These are phyloP conservation scores for Penicillium sp. DNA, from an alignment of 2,329 filamentous ascomycete species.

Conservation along the genomic window DNA sequence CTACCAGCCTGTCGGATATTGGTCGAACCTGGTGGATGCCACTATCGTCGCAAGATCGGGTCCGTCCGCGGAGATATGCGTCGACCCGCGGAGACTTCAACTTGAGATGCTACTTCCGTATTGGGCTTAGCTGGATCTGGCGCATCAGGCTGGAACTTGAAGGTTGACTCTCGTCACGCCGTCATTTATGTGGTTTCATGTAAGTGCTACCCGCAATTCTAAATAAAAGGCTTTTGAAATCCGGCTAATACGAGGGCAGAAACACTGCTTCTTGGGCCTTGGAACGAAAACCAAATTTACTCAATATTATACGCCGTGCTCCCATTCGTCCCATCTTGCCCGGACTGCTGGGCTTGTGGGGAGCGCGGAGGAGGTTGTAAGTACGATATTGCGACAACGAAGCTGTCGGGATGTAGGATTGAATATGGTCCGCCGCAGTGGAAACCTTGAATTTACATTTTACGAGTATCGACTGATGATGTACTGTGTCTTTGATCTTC, in stretches of 20 bases:
- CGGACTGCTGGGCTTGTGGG: constrained; percentile 35
- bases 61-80: background rate
- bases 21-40: background rate
- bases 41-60: background rate
- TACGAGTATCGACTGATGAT: no score
- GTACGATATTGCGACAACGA: background rate
- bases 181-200: background rate
- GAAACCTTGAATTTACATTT: no score
- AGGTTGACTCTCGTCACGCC: background rate
- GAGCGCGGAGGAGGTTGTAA: constrained; percentile 30
- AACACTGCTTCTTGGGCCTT: background rate
- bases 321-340: constrained; percentile 40
- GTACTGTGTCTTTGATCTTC: no score
- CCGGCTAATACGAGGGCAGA: background rate
- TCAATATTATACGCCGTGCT: constrained; percentile 30
- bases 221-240: background rate
- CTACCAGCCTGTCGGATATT: no score
- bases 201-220: background rate
- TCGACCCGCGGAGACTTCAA: background rate
- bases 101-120: background rate
- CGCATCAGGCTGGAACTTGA: background rate
- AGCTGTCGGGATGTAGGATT: background rate
- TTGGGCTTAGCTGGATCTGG: background rate
- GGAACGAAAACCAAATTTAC: constrained; percentile 22
- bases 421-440: no score